A percentile compares a stretch with the other conserved stretches of the same genome.
phyloP scores from a whole-genome alignment of 1,284 basidiomycete species.

The Cutaneotrichosporon sp. region DNA sequence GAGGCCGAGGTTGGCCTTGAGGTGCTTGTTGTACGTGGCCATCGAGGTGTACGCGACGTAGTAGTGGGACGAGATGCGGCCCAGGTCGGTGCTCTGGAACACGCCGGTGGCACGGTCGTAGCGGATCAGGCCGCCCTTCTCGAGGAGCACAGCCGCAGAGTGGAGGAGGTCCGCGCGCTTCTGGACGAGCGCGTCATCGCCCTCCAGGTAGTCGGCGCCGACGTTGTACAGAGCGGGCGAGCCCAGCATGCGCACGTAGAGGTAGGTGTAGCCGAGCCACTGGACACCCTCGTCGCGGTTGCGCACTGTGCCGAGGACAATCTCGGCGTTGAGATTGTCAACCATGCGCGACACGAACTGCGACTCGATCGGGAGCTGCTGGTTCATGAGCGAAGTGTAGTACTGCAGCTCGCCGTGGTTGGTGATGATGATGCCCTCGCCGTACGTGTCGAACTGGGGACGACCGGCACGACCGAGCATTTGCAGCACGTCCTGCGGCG shows the following conservation, averaged over 20 bases:
- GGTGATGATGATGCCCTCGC: slow-evolving; percentile 98
- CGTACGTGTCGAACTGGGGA: slow-evolving; percentile 96
- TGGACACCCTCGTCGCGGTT: slow-evolving; percentile 97
- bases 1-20: slow-evolving; percentile 80
- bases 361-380: slow-evolving; percentile 94
- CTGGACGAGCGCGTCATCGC: slow-evolving; percentile 77
- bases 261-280: slow-evolving; percentile 93
- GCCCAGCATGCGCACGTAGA: slow-evolving; percentile 96
- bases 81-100: slow-evolving; percentile 89
- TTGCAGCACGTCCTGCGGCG: slow-evolving; percentile 94
- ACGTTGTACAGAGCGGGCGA: slow-evolving; percentile 88
- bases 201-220: slow-evolving; percentile 83
- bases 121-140: slow-evolving; percentile 91
- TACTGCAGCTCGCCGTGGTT: slow-evolving; percentile 97
- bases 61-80: slow-evolving; percentile 93
- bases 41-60: slow-evolving; percentile 96
- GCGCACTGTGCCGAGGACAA: slow-evolving; percentile 91
- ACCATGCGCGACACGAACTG: slow-evolving; percentile 92
- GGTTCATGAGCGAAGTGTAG: slow-evolving; percentile 89
- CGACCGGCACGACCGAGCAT: slow-evolving; percentile 99
- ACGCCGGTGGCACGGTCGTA: slow-evolving; percentile 88
- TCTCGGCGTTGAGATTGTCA: slow-evolving; percentile 97
- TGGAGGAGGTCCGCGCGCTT: slow-evolving; percentile 93
- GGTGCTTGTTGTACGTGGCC: slow-evolving; percentile 94
- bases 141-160: slow-evolving; percentile 88